Base-by-base conservation (phyloP, 495 filamentous ascomycete genomes). In the Hypoxylon intermedium region DNA sequence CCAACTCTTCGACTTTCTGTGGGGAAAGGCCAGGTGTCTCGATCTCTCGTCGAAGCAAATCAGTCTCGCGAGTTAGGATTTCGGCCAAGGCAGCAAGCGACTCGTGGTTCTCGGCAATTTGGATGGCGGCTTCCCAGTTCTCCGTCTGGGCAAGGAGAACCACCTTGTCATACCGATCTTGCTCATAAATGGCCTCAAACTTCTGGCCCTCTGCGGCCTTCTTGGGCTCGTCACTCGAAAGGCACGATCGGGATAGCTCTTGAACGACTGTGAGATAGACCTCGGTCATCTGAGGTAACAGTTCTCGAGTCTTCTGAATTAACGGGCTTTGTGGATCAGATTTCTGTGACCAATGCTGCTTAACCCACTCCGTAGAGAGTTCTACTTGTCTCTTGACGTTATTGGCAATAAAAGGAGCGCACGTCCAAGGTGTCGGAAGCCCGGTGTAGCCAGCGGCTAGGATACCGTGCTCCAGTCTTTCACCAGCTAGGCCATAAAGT, bases 401-500 rank as follows among this genome's bases (percentile, higher is more conserved):
- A 51, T 81, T 79, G 18, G 81, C 74, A 50, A 88, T 75, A 53
- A 85, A 85, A 1, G 78, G 74, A 19, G 81, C 85, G 7, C 88
- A 89, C 3, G 90, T 95, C 93, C 93, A 97, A 51, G 89, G 86
- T 41, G 89, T 85, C 13, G 89, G 85, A 13, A 96, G 77, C 3
- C 77, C 83, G 24, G 85, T 75, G 66, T 86, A 90, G 31, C 79
- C 77, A 28, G 72, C 67, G 4, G 74, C 70, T 13, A 93, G 72
- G 36, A 93, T 79, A 24, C 93, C 91, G 56, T 91, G 83, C 41
- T 86, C 75, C 18, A 92, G 61, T 42, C 81, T 70, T 44, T 81
- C 83, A 38, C 83, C 76, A 19, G 76, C 75, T 7, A 97, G 79
- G 23, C 89, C 90, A 66, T 96, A 98, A 2, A 82, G 65, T 11